Conservation (phyloP, 495 filamentous ascomycete genomes). For the Amniculicola lignicola region DNA sequence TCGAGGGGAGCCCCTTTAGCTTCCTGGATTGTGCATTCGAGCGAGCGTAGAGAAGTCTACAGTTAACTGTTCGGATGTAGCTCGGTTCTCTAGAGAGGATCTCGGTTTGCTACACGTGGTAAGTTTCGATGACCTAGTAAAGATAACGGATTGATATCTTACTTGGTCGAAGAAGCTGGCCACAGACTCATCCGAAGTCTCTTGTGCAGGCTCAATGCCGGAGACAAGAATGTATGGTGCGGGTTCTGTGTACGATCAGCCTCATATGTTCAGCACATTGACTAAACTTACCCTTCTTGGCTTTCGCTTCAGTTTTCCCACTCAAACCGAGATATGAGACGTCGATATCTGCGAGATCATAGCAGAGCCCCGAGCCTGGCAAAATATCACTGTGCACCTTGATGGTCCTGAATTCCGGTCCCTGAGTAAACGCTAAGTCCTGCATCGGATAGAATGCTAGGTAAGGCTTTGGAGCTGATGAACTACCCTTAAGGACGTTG, state of each 20-base stretch:
- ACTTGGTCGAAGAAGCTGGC: conserved; percentile 32
- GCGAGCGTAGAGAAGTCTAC: conserved; percentile 23
- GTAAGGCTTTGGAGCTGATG: conserved; percentile 24
- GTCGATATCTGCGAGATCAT: conserved; percentile 36
- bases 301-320: conserved; percentile 25
- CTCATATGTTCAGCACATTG: not conserved
- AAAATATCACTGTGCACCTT: conserved; percentile 35
- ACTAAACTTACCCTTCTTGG: conserved; percentile 19
- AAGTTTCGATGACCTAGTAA: not conserved
- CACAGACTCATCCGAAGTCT: conserved; percentile 23
- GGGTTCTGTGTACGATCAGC: conserved; percentile 6
- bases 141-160: not conserved
- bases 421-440: conserved; percentile 35
- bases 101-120: conserved; percentile 9
- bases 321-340: conserved; percentile 28
- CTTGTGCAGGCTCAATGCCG: conserved; percentile 25
- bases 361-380: conserved; percentile 24
- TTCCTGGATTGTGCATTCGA: conserved; percentile 28
- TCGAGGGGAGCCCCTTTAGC: conserved; percentile 29
- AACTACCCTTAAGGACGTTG: conserved; percentile 20
- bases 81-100: conserved; percentile 18
- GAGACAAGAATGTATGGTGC: conserved; percentile 22
- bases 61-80: conserved; percentile 32
- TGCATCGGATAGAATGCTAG: conserved; percentile 37
- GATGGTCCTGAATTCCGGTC: conserved; percentile 36